Base-by-base conservation (phyloP, 305 asterid species). In the Ilex paraguariensis region DNA sequence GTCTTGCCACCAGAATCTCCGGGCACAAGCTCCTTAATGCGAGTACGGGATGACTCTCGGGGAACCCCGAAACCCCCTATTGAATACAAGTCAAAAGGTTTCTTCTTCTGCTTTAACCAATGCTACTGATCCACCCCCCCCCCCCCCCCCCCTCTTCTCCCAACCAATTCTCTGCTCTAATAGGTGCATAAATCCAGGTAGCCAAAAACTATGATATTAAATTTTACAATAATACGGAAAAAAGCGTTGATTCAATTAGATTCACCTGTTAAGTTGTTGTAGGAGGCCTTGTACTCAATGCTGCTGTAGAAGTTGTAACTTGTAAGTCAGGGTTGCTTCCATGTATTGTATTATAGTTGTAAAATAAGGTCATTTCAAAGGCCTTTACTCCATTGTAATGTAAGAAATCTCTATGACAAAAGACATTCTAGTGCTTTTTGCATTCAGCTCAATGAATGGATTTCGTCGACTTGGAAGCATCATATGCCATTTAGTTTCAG, bases 1-100 rank as follows among this genome's bases (percentile, higher is more conserved):
- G 75, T 87, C 62, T 77, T 84, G 46, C 84, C 97, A 50, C 99
- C 96, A 0, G 97, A 90, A 70, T 93, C 97, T 69, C 97, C 99
- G 0, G 97, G 98, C 56, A 90, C 97, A 14, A 84, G 97, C 59
- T 75, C 99, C 2, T 70, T 93, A 80, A 93, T 93, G 96, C 67
- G 87, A 57, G 77, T 70, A 75, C 78, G 86, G 55, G 85, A 69
- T 12, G 88, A 83, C 67, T 57, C 76, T 0, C 73, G 66, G 0
- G 87, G 71, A 51, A 83, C 91, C 32, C 90, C 90, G 0, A 80
- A 77, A 59, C 70, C 81, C 4, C 80, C 84, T 0, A 66, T 64
- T 69, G 96, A 87, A 60, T 73, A 68, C 52, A 69, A 78, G 69
- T 67, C 79, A 5, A 61, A 85, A 68, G 75, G 96, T 7, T 77